Percentiles rank a stretch among this genome's conserved stretches.
Conservation (phyloP, 352 stramenopile genomes). For the Aphanomyces invadans region DNA sequence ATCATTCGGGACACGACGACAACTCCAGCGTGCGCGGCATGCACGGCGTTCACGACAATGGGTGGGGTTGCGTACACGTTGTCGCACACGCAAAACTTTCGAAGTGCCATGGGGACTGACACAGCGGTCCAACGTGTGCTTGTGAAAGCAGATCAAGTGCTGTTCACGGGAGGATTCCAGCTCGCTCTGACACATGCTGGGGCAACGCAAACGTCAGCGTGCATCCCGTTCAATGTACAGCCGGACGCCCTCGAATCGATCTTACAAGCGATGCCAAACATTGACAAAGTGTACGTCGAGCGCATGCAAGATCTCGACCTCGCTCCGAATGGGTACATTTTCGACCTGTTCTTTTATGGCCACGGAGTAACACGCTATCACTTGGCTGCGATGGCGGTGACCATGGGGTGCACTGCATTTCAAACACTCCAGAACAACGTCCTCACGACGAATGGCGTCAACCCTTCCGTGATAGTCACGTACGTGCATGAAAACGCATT, state of each 20-base stretch:
- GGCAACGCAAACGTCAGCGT: slow-evolving; percentile 30
- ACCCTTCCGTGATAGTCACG: slow-evolving; percentile 30
- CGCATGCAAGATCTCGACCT: slow-evolving; percentile 30
- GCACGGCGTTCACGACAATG: slow-evolving; percentile 36
- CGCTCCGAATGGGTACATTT: slow-evolving; percentile 54
- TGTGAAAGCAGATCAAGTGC: slow-evolving; percentile 40
- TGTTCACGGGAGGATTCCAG: slow-evolving; percentile 49
- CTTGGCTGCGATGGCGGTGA: slow-evolving; percentile 24
- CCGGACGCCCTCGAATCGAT: slow-evolving; percentile 47
- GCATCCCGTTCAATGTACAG: slow-evolving; percentile 55
- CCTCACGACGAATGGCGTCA: slow-evolving; percentile 35
- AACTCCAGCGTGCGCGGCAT: slow-evolving; percentile 21
- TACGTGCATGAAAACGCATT: slow-evolving; percentile 52
- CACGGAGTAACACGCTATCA: slow-evolving; percentile 48
- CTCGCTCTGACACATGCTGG: slow-evolving; percentile 45
- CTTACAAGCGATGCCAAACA: slow-evolving; percentile 50
- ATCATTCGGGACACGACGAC: slow-evolving; percentile 28
- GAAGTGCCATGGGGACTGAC: slow-evolving; percentile 61
- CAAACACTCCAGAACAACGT: slow-evolving; percentile 62
- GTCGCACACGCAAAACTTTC: slow-evolving; percentile 32
- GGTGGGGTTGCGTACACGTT: slow-evolving; percentile 34
- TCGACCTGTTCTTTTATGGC: slow-evolving; percentile 66
- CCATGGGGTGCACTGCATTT: slow-evolving; percentile 36
- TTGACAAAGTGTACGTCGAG: slow-evolving; percentile 72
- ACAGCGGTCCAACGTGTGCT: slow-evolving; percentile 62